Evolutionary conservation across 352 stramenopile genomes (phyloP), one percentile per base, ranked within the genome.

Genomic region (Phytophthora agathidicida): DNA sequence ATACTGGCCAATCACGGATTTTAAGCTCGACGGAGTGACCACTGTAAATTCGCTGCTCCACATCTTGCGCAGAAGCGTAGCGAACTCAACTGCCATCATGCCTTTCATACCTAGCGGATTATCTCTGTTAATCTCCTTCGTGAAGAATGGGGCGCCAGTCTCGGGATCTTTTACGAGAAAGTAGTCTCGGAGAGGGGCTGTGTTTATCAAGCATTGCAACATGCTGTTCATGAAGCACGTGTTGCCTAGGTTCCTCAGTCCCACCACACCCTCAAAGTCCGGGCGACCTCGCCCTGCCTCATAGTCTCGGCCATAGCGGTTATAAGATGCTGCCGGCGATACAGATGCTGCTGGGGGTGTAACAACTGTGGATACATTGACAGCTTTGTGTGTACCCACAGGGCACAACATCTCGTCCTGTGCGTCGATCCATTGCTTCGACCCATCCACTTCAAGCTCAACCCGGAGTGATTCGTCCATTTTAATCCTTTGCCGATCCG

Each of bases 91-190:
- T 2, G 97, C 96, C 55, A 99, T 94, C 51, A 89, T 86, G 7
- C 97, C 97, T 30, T 96, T 91, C 82, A 94, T 92, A 3, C 84
- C 86, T 3, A 99, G 80, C 16, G 97, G 96, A 62, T 99, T 99
- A 16, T 93, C 72, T 53, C 80, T 71, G 62, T 99, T 99, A 36
- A 99, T 84, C 57, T 99, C 86, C 10, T 75, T 73, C 20, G 75
- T 52, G 49, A 90, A 89, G 24, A 65, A 51, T 13, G 47, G 49
- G 7, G 46, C 51, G 3, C 66, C 65, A 2, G 67, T 83, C 1
- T 76, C 50, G n/a, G 90, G 79, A 41, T 97, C 68, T 17, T 77
- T 77, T 41, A 61, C 68, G 0, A 98, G 63, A 67, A 99, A 99
- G 68, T 98, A 99, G 39, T 92, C 68, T 14, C 94, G 96, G 11